phyloP scores from a whole-genome alignment of 306 rosid species.

The Malus sylvestris region DNA sequence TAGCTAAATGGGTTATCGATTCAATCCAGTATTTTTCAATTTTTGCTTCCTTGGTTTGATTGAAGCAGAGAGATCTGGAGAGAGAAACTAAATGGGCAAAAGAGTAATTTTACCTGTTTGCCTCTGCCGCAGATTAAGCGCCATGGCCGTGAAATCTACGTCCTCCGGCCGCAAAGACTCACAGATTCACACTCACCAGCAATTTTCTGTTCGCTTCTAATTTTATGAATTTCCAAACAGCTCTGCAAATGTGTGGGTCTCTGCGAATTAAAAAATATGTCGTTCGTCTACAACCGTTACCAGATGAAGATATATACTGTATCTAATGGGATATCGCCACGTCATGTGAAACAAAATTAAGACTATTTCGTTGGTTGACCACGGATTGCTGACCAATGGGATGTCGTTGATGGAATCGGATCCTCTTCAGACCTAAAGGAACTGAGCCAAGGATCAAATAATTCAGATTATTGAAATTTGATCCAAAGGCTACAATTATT shows the following conservation, averaged over 20 bases:
- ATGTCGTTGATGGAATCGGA: not conserved
- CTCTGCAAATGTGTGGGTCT: not conserved
- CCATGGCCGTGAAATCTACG: slow-evolving; percentile 28
- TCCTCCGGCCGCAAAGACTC: not conserved
- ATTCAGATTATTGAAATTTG: too few species aligned
- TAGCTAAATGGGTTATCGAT: not conserved
- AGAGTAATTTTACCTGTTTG: slow-evolving; percentile 40
- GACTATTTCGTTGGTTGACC: not conserved
- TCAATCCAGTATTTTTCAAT: not conserved
- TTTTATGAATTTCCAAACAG: not conserved
- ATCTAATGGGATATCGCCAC: not conserved
- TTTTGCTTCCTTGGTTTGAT: not conserved
- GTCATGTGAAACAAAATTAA: not conserved
- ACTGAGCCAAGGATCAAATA: too few species aligned
- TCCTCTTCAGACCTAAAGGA: too few species aligned
- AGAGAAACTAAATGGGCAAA: not conserved
- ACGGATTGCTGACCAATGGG: not conserved
- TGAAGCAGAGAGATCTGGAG: slow-evolving; percentile 2
- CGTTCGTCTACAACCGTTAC: not conserved
- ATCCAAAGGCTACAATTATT: too few species aligned
- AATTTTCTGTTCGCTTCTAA: not conserved
- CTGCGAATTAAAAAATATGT: too few species aligned
- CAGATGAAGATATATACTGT: rapidly evolving
- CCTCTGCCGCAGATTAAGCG: slow-evolving; percentile 59
- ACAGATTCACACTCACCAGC: not conserved